These are phyloP conservation scores for Lodderomyces elongisporus DNA, from an alignment of 1,139 yeast genomes.

Conservation along the genomic window DNA sequence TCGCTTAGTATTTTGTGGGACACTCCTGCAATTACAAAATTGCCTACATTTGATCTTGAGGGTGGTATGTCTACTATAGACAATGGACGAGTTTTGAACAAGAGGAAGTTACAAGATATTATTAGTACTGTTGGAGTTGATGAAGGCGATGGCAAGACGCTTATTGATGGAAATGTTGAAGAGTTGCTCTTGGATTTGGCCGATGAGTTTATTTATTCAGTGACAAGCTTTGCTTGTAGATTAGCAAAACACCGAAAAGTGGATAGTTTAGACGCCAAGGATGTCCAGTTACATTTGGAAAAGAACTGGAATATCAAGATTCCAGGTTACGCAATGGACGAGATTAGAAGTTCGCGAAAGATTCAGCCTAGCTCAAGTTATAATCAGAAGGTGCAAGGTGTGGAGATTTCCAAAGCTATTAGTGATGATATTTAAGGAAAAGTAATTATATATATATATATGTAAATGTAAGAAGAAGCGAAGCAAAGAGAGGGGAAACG, in stretches of 20 bases:
- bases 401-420: constrained; percentile 23
- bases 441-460: constrained; percentile 2
- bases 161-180: constrained; percentile 93
- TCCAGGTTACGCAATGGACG: constrained; percentile 95
- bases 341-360: constrained; percentile 76
- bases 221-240: constrained; percentile 90
- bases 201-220: constrained; percentile 89
- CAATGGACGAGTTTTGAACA: constrained; percentile 74
- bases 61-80: constrained; percentile 20
- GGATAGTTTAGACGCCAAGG: constrained; percentile 81
- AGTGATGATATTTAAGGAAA: constrained; percentile 16
- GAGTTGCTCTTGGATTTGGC: constrained; percentile 87
- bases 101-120: constrained; percentile 81
- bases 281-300: constrained; percentile 87
- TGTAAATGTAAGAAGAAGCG: not conserved
- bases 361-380: constrained; percentile 74
- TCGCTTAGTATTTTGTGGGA: constrained; percentile 53
- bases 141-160: constrained; percentile 85
- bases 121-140: constrained; percentile 79
- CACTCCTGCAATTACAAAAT: constrained; percentile 69
- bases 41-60: constrained; percentile 72
- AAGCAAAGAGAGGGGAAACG: not conserved
- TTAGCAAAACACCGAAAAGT: constrained; percentile 94
- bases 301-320: constrained; percentile 93
- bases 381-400: constrained; percentile 54